Evolutionary conservation across 345 rosid species (phyloP).

Genomic region (Rhodamnia rubescens): DNA sequence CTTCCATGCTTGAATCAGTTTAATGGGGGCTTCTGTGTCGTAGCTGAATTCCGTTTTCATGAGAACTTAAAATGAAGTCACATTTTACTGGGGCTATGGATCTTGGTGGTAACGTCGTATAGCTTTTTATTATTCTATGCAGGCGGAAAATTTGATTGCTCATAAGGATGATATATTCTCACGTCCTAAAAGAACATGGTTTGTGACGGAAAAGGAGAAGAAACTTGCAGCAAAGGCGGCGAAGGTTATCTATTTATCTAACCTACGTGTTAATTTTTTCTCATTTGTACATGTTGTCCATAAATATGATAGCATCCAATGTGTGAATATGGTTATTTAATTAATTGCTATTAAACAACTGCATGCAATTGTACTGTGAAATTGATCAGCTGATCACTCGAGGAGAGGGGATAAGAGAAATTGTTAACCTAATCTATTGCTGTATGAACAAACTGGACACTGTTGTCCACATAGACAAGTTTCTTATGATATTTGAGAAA

Average conservation of each 20-base stretch:
- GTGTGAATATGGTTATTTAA: neutral
- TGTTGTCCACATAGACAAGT: neutral
- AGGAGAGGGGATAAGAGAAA: neutral
- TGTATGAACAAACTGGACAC: neutral
- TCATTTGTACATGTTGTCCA: neutral
- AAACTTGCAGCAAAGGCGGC: constrained; percentile 51
- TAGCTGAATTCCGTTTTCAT: neutral
- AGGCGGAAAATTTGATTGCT: constrained; percentile 91
- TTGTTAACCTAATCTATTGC: neutral
- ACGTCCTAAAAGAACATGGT: constrained; percentile 94
- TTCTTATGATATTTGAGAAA: neutral
- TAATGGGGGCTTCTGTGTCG: neutral
- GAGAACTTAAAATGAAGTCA: neutral
- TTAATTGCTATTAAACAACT: neutral
- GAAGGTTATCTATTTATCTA: constrained; percentile 30
- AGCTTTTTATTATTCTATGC: constrained; percentile 4
- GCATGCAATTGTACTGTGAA: neutral
- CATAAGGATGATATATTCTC: constrained; percentile 80
- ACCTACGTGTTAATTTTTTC: neutral
- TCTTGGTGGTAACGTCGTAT: neutral
- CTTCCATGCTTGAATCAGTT: neutral
- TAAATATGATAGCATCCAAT: neutral
- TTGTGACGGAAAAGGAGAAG: constrained; percentile 83
- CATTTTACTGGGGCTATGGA: neutral
- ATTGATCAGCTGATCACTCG: neutral